phyloP scores from a whole-genome alignment of 805 yeast genomes.

The Metschnikowia borealis region DNA sequence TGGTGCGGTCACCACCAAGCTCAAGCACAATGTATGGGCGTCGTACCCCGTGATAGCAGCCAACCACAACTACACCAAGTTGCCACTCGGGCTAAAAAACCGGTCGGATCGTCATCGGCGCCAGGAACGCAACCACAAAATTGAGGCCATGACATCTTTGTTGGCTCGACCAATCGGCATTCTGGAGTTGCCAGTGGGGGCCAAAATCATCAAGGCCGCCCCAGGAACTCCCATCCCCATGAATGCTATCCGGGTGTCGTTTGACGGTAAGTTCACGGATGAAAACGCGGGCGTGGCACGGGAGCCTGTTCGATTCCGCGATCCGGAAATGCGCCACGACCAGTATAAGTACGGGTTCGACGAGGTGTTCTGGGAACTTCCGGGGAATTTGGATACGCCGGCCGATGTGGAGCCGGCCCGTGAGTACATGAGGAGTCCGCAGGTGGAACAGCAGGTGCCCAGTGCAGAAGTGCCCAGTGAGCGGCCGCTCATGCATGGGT shows the following conservation, averaged over 20 bases:
- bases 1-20: background rate
- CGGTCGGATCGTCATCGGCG: background rate
- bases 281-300: conserved; percentile 1
- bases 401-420: background rate
- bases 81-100: background rate
- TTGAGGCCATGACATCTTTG: background rate
- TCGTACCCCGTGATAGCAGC: conserved; percentile 3
- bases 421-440: background rate
- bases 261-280: conserved; percentile 5
- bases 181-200: conserved; percentile 13
- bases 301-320: background rate
- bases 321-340: conserved; percentile 2
- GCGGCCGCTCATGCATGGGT: background rate
- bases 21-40: conserved; percentile 1
- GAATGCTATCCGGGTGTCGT: conserved; percentile 26
- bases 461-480: background rate
- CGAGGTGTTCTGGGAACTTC: conserved; percentile 3
- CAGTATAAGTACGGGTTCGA: conserved; percentile 4
- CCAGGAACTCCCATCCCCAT: conserved; percentile 27
- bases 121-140: background rate
- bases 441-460: background rate
- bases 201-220: conserved; percentile 19
- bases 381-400: background rate
- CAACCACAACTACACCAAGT: conserved; percentile 3
- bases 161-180: background rate